Base-by-base conservation (phyloP, 306 rosid genomes). In the Alnus rubra region DNA sequence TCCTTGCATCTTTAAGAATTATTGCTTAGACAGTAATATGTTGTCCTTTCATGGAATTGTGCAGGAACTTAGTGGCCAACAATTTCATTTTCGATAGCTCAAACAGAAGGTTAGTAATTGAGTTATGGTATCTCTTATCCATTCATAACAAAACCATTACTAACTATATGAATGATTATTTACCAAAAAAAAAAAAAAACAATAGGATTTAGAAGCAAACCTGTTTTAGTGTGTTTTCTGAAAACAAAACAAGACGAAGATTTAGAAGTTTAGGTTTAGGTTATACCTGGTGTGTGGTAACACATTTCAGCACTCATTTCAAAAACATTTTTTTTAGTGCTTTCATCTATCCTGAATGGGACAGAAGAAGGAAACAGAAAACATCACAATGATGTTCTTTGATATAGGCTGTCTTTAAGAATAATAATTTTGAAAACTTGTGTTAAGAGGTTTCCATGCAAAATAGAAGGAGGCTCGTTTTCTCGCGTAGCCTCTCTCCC, bases 41-140 rank as follows among this genome's bases (percentile, higher is more conserved):
- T 18, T 33, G 51, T 37, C 18, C 42, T 31, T 69, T 15, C 8
- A 33, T 74, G 37, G 52, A 9, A 37, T 14, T 68, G 9, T 77
- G 79, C 76, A 82, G 85, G 81, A 82, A 82, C 30, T 48, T 82
- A 50, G 85, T 72, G 69, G 82, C 58, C 64, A 82, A 82, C 82
- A 78, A 78, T 74, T 82, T 82, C 82, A 73, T 63, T 8, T 33
- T 78, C 30, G 71, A 9, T 47, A 65, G 65, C 31, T 77, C 81
- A 31, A 72, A 71, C 30, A 31, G 33, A 45, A 64, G 65, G 85
- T 82, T 63, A 63, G 81, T 49, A 13, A 13, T 37, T 82, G 71
- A 39, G 44, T 39, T 3, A 33, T 33, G 44, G 44, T 39, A 39
- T 39, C 44, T 39, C 44, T 39, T 39, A 39, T 39, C 44, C 5